Evolutionary conservation across 257 asterid species (phyloP).

Genomic region (Solanum lycopersicoides): DNA sequence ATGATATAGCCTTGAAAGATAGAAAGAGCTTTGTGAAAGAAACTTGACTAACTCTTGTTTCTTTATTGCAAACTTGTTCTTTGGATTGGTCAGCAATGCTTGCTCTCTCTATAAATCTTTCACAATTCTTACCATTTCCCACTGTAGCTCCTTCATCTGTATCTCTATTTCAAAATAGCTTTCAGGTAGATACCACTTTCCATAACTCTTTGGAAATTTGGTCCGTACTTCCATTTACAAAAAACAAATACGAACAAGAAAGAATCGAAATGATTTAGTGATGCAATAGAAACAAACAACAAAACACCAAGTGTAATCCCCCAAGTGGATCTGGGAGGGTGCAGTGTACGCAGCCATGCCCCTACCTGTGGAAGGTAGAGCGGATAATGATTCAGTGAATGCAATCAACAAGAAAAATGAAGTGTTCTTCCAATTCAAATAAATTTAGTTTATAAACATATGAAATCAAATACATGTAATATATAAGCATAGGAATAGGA

Average conservation of each 20-base stretch:
- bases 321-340: no score
- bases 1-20: constrained; percentile 35
- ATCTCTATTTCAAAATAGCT: constrained; percentile 28
- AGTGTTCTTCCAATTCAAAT: not conserved
- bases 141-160: constrained; percentile 39
- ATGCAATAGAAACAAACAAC: not conserved
- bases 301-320: not conserved
- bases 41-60: constrained; percentile 47
- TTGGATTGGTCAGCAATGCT: constrained; percentile 27
- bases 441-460: not conserved
- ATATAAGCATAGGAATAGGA: not conserved
- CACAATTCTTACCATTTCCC: constrained; percentile 48
- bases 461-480: not conserved
- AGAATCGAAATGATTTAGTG: not conserved
- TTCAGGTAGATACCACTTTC: constrained; percentile 13
- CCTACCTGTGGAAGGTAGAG: not conserved
- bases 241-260: constrained; percentile 1
- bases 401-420: not conserved
- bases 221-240: constrained; percentile 34
- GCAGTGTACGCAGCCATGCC: not conserved
- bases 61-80: constrained; percentile 37
- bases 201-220: constrained; percentile 17
- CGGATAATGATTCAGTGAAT: not conserved
- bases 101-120: constrained; percentile 66
- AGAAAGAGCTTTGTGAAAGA: constrained; percentile 40